Base-by-base conservation (phyloP, 495 filamentous ascomycete genomes). In the Aspergillus wentii region DNA sequence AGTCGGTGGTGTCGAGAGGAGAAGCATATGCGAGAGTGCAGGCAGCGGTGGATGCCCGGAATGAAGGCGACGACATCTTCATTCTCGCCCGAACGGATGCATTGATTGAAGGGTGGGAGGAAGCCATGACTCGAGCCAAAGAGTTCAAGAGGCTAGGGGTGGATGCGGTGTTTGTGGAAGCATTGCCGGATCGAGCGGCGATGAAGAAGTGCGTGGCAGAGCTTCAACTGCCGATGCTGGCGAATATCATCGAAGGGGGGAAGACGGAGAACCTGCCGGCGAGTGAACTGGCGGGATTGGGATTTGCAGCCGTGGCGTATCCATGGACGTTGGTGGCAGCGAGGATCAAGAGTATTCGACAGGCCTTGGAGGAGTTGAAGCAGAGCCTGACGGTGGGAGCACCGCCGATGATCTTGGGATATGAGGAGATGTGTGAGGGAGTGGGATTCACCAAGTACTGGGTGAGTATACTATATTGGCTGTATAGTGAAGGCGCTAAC, bases 221-320 rank as follows among this genome's bases (percentile, higher is more conserved):
- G 29, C 25, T 71, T 8, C 46, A 51, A 17, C 52, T 62, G 17
- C 61, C 63, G 0, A 54, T 61, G 21, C 52, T 71, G 9, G 64
- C 56, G 1, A 71, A 71, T 46, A 68, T 71, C 6, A 68, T 71
- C 15, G 63, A 71, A 30, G 65, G 65, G 0, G 57, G 62, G 2
- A 59, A 61, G 43, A 66, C 64, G 3, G 57, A 68, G 40, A 66
- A 68, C 22, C 35, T 67, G 4, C 61, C 63, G 0, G 59, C 59
- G 0, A 61, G 54, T 29, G 62, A 67, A 8, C 50, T 69, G 8
- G 62, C 56, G n/a, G 46, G 40, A 18, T 19, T 69, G 23, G 63
- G 63, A 0, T 67, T 57, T 30, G 49, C 54, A 5, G 61, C 57
- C 8, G 65, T 64, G 13, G 62, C 62, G 1, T 69, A 67, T 28